Evolutionary conservation across 805 yeast species (phyloP), one percentile per base, ranked within the genome.

Genomic region (Myxozyma sirexii): DNA sequence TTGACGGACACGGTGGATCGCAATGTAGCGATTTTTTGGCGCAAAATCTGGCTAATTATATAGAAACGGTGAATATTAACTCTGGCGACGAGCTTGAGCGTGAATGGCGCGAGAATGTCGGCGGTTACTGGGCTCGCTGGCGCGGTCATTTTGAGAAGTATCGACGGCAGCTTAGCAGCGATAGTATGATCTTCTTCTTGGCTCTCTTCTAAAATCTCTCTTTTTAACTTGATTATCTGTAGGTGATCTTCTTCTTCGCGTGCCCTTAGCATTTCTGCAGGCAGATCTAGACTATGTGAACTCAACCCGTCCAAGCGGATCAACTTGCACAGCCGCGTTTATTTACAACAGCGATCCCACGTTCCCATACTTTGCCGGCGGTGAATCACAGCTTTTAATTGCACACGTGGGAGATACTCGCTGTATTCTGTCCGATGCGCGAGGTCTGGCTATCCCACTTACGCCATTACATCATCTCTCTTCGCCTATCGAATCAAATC

Each of bases 321-420:
- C 91, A 4, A 90, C 96, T 1, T 82, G 89, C 60, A 87, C 96
- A 0, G 78, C 88, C 1, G 82, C 82, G 4, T 79, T 81, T 59
- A 60, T 89, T 13, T 85, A 84, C 68, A 80, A 85, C 4, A 45
- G 72, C 15, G 77, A 76, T 24, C 56, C 56, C 51, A 50, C 54
- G 15, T 27, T 55, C 35, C 69, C 73, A 39, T 87, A 80, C 72
- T 86, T 92, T 75, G 45, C 85, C n/a, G 77, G 79, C 7, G 85
- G 88, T 2, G 75, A 87, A 12, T 79, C 90, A 23, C 84, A 84
- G 67, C 73, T 94, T 23, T 80, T 88, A 0, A 82, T 92, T 19
- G 92, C 96, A 0, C 99, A 94, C 70, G 85, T 93, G 13, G 99
- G 99, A 4, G 99, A 94, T 71, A 88, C 97, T 2, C 82, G 88